phyloP scores from a whole-genome alignment of 768 basidiomycete genomes.

The Boletus bicolor region DNA sequence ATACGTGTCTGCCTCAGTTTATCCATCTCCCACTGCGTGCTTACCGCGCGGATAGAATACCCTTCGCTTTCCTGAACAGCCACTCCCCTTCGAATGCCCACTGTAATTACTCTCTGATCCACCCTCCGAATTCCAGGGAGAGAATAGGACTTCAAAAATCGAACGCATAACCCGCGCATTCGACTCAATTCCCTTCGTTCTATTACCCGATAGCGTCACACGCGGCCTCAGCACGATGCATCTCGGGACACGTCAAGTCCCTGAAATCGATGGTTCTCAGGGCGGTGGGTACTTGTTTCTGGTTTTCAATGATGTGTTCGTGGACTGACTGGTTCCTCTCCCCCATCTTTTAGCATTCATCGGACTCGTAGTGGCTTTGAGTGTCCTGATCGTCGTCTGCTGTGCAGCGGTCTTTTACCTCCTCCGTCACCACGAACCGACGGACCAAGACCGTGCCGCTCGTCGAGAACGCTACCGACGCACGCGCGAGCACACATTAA shows the following conservation, averaged over 20 bases:
- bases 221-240: not conserved
- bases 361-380: constrained; percentile 53
- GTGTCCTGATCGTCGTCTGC: constrained; percentile 50
- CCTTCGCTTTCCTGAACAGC: not conserved
- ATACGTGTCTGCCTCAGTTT: not conserved
- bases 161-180: not conserved
- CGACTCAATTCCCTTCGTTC: not conserved
- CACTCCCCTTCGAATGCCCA: not conserved
- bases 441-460: constrained; percentile 37
- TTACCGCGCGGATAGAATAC: not conserved
- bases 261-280: constrained; percentile 49
- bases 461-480: constrained; percentile 32
- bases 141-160: not conserved
- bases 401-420: constrained; percentile 56
- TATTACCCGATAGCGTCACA: not conserved
- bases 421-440: constrained; percentile 47
- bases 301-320: not conserved
- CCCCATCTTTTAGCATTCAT: constrained; percentile 46
- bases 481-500: constrained; percentile 23
- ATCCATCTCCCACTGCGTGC: constrained; percentile 1
- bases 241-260: constrained; percentile 32
- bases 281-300: constrained; percentile 37
- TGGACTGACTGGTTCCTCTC: not conserved
- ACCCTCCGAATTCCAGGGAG: not conserved
- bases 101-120: not conserved